Conservation (phyloP, 2,329 filamentous ascomycete species). For the Fusarium cyanostomum region DNA sequence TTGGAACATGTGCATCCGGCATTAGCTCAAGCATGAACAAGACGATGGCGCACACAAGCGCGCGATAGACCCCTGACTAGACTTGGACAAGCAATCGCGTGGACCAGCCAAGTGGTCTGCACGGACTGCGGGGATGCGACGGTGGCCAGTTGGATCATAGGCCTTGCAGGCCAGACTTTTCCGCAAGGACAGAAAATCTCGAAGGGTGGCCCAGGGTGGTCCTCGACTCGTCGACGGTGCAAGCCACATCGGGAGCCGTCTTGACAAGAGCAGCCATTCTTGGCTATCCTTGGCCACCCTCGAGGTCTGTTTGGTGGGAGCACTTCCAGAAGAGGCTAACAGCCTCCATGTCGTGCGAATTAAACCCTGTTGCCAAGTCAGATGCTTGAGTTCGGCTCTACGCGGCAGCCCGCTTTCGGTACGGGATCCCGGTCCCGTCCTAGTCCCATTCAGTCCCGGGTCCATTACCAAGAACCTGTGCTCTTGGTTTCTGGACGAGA, state of each 20-base stretch:
- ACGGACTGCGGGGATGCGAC: conserved; percentile 35
- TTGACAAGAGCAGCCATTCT: conserved; percentile 31
- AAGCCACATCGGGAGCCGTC: conserved; percentile 38
- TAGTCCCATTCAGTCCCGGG: conserved; percentile 6
- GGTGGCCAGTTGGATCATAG: conserved; percentile 40
- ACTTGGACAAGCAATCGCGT: conserved; percentile 39
- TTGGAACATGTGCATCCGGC: conserved; percentile 33
- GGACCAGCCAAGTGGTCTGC: conserved; percentile 35
- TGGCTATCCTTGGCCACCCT: neutral
- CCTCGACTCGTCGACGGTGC: conserved; percentile 22
- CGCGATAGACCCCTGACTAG: conserved; percentile 43
- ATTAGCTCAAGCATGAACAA: conserved; percentile 29
- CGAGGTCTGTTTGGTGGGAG: conserved; percentile 23
- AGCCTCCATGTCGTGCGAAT: conserved; percentile 30
- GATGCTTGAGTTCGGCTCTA: conserved; percentile 33
- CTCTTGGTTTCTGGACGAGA: conserved; percentile 18
- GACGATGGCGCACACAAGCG: conserved; percentile 32
- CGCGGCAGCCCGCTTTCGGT: conserved; percentile 33
- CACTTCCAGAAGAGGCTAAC: conserved; percentile 33
- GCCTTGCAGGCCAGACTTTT: conserved; percentile 19
- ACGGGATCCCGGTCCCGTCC: conserved; percentile 27
- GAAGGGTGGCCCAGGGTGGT: conserved; percentile 10
- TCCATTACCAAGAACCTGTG: conserved; percentile 18
- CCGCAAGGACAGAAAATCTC: conserved; percentile 41
- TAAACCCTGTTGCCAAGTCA: conserved; percentile 44